Conservation (phyloP, 2,329 filamentous ascomycete species). For the Diplodia sapinea region DNA sequence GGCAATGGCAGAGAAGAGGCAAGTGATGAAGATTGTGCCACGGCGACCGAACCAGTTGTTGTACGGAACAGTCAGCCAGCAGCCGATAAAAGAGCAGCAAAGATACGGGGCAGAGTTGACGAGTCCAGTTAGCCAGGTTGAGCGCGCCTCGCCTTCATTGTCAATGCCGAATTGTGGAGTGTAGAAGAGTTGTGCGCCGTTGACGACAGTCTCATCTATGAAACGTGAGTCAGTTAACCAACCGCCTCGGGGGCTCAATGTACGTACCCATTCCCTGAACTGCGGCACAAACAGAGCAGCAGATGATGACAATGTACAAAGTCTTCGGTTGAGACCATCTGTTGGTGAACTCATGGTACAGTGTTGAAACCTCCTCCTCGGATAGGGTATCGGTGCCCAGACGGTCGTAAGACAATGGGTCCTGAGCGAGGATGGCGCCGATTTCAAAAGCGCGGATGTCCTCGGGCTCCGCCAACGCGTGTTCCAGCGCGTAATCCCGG, state of each 20-base stretch:
- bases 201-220: constrained; percentile 70
- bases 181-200: constrained; percentile 72
- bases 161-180: constrained; percentile 64
- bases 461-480: constrained; percentile 50
- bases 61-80: constrained; percentile 75
- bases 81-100: constrained; percentile 71
- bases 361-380: constrained; percentile 61
- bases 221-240: constrained; percentile 17
- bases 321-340: constrained; percentile 72
- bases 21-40: constrained; percentile 77
- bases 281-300: constrained; percentile 71
- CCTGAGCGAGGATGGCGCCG: constrained; percentile 41
- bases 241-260: not conserved
- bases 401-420: constrained; percentile 35
- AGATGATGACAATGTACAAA: constrained; percentile 69
- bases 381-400: constrained; percentile 54
- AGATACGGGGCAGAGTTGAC: constrained; percentile 68
- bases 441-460: constrained; percentile 42
- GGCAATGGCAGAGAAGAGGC: constrained; percentile 67
- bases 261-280: constrained; percentile 70
- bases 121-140: constrained; percentile 66
- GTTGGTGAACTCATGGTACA: constrained; percentile 67
- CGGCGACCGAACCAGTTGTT: constrained; percentile 73
- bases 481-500: constrained; percentile 62
- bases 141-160: constrained; percentile 50